phyloP scores from a whole-genome alignment of 2,329 filamentous ascomycete genomes.

The Colletotrichum tamarilloi region DNA sequence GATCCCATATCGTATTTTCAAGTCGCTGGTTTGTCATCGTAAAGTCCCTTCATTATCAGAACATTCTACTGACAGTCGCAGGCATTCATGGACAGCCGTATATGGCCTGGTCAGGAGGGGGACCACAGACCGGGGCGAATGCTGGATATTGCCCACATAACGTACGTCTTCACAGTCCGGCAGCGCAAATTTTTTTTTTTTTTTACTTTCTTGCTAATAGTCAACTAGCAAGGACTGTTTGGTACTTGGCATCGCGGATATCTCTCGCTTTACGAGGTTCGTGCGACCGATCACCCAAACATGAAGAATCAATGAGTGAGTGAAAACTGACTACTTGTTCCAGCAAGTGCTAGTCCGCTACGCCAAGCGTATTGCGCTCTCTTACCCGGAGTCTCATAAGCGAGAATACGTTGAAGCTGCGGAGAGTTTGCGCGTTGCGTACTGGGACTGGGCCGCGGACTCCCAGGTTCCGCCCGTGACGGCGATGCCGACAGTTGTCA shows the following conservation, averaged over 20 bases:
- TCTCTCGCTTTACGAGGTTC: slow-evolving; percentile 42
- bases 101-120: slow-evolving; percentile 55
- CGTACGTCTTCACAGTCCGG: slow-evolving; percentile 9
- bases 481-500: slow-evolving; percentile 45
- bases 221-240: slow-evolving; percentile 48
- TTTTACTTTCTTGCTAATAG: slow-evolving; percentile 48
- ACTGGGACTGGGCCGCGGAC: slow-evolving; percentile 65
- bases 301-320: not conserved
- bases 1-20: slow-evolving; percentile 68
- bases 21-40: slow-evolving; percentile 59
- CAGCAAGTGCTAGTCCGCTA: slow-evolving; percentile 42
- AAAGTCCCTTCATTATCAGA: slow-evolving; percentile 33
- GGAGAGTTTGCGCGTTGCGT: slow-evolving; percentile 58
- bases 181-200: not conserved
- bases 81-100: slow-evolving; percentile 73
- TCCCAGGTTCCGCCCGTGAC: slow-evolving; percentile 56
- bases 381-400: slow-evolving; percentile 20
- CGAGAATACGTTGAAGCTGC: slow-evolving; percentile 56
- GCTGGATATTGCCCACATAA: slow-evolving; percentile 36
- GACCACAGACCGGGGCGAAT: slow-evolving; percentile 28
- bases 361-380: slow-evolving; percentile 39
- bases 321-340: not conserved
- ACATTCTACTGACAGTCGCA: slow-evolving; percentile 38
- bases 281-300: slow-evolving; percentile 38
- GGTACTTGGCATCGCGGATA: slow-evolving; percentile 38